These are phyloP conservation scores for Pisolithus sp. DNA, from an alignment of 768 basidiomycete species.

Conservation along the genomic window DNA sequence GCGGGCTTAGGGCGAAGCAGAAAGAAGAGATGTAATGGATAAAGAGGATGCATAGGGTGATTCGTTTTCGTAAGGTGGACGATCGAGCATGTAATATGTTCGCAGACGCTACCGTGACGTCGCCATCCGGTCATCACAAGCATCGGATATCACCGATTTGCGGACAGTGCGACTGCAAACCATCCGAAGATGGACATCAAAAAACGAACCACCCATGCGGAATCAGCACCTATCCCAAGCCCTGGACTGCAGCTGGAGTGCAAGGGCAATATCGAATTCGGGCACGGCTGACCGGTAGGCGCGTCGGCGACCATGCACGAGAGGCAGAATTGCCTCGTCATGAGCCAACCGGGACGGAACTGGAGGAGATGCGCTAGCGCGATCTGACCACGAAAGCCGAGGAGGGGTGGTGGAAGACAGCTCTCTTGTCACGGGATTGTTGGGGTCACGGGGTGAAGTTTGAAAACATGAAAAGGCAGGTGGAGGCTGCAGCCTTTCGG, in stretches of 20 bases:
- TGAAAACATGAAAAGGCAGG: conserved; percentile 5
- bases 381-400: conserved; percentile 27
- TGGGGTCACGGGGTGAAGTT: conserved; percentile 3
- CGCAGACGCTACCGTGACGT: not conserved
- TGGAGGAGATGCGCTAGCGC: conserved; percentile 17
- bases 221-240: conserved; percentile 61
- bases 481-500: not conserved
- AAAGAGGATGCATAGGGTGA: not conserved
- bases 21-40: not conserved
- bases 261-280: conserved; percentile 59
- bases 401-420: conserved; percentile 5
- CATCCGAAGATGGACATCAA: conserved; percentile 77
- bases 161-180: conserved; percentile 55
- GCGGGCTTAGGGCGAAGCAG: not conserved
- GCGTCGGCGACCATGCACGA: conserved; percentile 18
- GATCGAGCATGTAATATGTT: not conserved
- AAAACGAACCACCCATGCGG: conserved; percentile 75
- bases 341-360: conserved; percentile 3
- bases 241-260: conserved; percentile 75
- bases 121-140: not conserved
- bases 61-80: not conserved
- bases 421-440: conserved; percentile 10
- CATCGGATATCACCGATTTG: conserved; percentile 20
- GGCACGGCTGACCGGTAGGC: conserved; percentile 38
- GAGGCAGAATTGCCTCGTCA: conserved; percentile 7